Evolutionary conservation across 179 eudicot species (phyloP).

Genomic region (Spinacia oleracea): DNA sequence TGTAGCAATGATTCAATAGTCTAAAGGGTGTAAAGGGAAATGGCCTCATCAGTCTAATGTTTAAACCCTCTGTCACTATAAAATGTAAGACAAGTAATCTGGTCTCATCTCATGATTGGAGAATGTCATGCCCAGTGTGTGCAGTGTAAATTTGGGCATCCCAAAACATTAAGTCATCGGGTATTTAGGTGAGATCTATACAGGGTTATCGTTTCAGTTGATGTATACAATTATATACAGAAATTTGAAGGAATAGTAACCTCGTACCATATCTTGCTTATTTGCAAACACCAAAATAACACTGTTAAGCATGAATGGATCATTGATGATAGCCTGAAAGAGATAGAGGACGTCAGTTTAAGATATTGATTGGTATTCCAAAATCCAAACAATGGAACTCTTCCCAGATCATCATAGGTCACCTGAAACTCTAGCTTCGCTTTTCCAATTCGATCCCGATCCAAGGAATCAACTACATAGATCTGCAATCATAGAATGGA

Average conservation of each 20-base stretch:
- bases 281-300: conserved; percentile 97
- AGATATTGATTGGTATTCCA: conserved; percentile 14
- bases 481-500: conserved; percentile 50
- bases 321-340: conserved; percentile 84
- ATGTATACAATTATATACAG: neutral
- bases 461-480: conserved; percentile 98
- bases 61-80: neutral
- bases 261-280: conserved; percentile 95
- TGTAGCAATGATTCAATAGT: neutral
- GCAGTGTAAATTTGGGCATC: neutral
- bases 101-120: neutral
- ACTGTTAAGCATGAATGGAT: conserved; percentile 97
- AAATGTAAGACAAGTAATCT: neutral
- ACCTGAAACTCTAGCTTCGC: conserved; percentile 98
- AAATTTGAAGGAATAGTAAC: neutral
- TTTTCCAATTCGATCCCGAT: conserved; percentile 85
- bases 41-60: neutral
- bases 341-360: conserved; percentile 29
- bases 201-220: neutral
- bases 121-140: neutral
- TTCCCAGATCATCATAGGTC: conserved; percentile 18
- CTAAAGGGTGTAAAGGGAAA: neutral
- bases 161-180: neutral
- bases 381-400: neutral
- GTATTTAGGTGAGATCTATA: neutral